Evolutionary conservation across 306 rosid genomes (phyloP).

Genomic region (Trifolium subterraneum): DNA sequence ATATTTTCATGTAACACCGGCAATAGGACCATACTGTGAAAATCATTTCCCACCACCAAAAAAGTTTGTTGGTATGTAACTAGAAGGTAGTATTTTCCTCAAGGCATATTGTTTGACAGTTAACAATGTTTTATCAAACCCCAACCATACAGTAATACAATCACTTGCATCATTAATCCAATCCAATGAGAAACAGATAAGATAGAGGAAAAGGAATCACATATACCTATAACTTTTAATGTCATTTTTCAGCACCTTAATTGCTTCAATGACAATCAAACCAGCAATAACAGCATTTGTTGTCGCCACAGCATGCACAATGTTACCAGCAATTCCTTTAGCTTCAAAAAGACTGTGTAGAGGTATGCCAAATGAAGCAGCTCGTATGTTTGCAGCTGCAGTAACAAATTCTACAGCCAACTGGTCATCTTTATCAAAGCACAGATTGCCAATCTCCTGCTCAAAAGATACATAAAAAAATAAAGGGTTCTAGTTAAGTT

Average conservation of each 20-base stretch:
- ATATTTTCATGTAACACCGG: constrained; percentile 9
- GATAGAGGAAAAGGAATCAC: constrained; percentile 32
- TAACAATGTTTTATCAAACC: constrained; percentile 22
- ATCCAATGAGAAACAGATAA: constrained; percentile 20
- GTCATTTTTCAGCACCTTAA: constrained; percentile 89
- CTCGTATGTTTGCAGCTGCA: constrained; percentile 95
- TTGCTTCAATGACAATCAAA: constrained; percentile 95
- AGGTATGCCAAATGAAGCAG: constrained; percentile 90
- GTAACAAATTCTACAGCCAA: constrained; percentile 97
- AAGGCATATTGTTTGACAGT: constrained; percentile 16
- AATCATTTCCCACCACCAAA: background rate
- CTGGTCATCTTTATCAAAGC: constrained; percentile 98
- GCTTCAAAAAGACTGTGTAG: constrained; percentile 97
- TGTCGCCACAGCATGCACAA: constrained; percentile 98
- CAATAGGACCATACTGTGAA: constrained; percentile 5
- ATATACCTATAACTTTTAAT: constrained; percentile 69
- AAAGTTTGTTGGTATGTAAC: background rate
- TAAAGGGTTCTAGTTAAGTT: background rate
- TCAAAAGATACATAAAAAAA: constrained; percentile 27
- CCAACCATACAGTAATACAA: constrained; percentile 26
- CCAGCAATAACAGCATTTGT: constrained; percentile 98
- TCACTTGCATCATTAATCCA: constrained; percentile 4
- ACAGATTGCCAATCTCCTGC: constrained; percentile 89
- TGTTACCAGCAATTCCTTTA: constrained; percentile 98
- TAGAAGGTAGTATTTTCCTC: constrained; percentile 26